These are phyloP conservation scores for Fusarium sp. DNA, from an alignment of 2,329 filamentous ascomycete genomes.

Conservation along the genomic window DNA sequence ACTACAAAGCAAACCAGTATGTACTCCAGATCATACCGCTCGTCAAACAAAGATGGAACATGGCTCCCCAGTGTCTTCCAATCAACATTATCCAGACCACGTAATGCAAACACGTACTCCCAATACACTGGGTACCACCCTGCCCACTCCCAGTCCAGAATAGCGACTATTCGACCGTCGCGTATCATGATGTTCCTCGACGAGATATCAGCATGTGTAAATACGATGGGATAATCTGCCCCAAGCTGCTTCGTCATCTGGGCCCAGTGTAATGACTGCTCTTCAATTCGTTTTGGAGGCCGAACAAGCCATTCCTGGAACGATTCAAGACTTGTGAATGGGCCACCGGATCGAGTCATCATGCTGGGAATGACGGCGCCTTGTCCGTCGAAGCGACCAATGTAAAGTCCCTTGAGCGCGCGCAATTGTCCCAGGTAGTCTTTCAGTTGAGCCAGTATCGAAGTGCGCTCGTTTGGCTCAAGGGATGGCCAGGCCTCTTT, in stretches of 20 bases:
- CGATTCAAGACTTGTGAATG: slow-evolving; percentile 29
- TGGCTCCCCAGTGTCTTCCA: slow-evolving; percentile 16
- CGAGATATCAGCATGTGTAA: slow-evolving; percentile 21
- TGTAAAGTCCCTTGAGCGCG: slow-evolving; percentile 17
- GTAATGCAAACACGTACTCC: slow-evolving; percentile 20
- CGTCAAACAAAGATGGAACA: slow-evolving; percentile 3
- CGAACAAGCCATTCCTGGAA: slow-evolving; percentile 40
- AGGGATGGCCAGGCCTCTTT: slow-evolving; percentile 36
- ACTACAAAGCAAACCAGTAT: too few relatives aligned
- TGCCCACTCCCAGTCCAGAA: slow-evolving; percentile 21
- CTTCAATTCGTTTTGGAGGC: slow-evolving; percentile 18
- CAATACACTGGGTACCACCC: slow-evolving; percentile 23
- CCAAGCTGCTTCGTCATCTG: slow-evolving; percentile 38
- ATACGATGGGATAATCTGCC: slow-evolving; percentile 25
- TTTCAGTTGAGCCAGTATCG: slow-evolving; percentile 32
- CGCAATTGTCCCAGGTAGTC: slow-evolving; percentile 38
- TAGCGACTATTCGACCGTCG: slow-evolving; percentile 2
- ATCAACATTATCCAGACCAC: slow-evolving; percentile 25
- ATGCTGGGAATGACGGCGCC: slow-evolving; percentile 36
- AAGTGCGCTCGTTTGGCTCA: slow-evolving; percentile 15
- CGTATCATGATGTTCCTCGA: slow-evolving; percentile 24
- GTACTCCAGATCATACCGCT: slow-evolving; percentile 23
- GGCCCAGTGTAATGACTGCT: slow-evolving; percentile 34
- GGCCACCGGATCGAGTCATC: slow-evolving; percentile 34
- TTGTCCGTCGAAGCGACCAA: slow-evolving; percentile 39